These are phyloP conservation scores for Lodderomyces pseudojiufengensis DNA, from an alignment of 1,139 yeast species.

Conservation along the genomic window DNA sequence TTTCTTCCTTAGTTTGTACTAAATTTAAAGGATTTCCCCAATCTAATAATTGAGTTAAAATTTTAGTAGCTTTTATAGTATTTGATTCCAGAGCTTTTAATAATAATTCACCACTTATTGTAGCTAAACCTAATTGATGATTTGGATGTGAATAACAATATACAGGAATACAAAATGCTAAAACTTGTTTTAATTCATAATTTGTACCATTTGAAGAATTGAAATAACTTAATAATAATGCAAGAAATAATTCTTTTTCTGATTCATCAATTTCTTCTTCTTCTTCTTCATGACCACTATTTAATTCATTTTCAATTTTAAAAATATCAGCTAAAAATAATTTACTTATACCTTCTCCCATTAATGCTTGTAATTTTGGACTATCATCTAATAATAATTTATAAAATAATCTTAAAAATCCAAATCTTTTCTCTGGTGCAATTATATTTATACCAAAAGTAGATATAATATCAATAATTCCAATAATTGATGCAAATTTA, in stretches of 20 bases:
- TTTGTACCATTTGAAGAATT: conserved; percentile 68
- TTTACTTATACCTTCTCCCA: conserved; percentile 87
- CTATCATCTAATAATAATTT: conserved; percentile 59
- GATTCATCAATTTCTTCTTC: conserved; percentile 22
- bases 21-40: conserved; percentile 85
- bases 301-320: conserved; percentile 8
- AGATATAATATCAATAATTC: conserved; percentile 74
- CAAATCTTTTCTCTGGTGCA: conserved; percentile 60
- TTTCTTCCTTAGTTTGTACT: conserved; percentile 48
- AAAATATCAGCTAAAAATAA: conserved; percentile 75
- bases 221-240: conserved; percentile 70
- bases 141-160: conserved; percentile 74
- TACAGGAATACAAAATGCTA: conserved; percentile 87
- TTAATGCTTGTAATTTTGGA: conserved; percentile 69
- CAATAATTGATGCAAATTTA: conserved; percentile 60
- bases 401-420: conserved; percentile 64
- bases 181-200: conserved; percentile 70
- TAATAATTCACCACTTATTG: conserved; percentile 65
- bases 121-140: conserved; percentile 68
- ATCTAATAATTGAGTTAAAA: conserved; percentile 70
- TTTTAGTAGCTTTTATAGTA: conserved; percentile 49
- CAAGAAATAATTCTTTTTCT: conserved; percentile 54
- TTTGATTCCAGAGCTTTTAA: conserved; percentile 47
- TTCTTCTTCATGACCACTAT: conserved; percentile 8
- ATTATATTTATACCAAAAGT: conserved; percentile 70